These are phyloP conservation scores for Halophytophthora batemanensis DNA, from an alignment of 352 stramenopile species.

Conservation along the genomic window DNA sequence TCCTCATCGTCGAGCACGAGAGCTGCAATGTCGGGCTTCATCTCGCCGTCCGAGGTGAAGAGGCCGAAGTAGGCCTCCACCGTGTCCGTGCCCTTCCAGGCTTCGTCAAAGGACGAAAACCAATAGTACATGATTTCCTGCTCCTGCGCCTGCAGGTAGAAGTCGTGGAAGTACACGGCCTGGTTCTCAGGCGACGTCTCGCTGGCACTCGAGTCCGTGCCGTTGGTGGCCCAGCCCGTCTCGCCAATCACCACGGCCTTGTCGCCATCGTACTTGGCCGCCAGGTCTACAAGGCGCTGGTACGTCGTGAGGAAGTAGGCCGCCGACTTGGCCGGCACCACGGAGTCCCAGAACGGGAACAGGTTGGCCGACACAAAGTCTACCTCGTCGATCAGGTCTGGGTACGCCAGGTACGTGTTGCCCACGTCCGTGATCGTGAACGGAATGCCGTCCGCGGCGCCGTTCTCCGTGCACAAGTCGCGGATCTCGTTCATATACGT, in stretches of 20 bases:
- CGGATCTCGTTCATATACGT: constrained; percentile 26
- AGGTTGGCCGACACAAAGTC: constrained; percentile 39
- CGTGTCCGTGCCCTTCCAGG: constrained; percentile 41
- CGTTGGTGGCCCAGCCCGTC: constrained; percentile 37
- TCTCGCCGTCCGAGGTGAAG: constrained; percentile 22
- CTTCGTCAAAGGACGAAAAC: constrained; percentile 37
- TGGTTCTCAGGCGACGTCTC: constrained; percentile 17
- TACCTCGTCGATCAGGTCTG: constrained; percentile 30
- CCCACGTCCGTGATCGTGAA: constrained; percentile 8
- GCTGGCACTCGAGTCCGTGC: constrained; percentile 17
- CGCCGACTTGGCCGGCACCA: constrained; percentile 12
- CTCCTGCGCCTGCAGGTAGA: constrained; percentile 29
- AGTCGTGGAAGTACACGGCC: constrained; percentile 36
- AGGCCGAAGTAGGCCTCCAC: constrained; percentile 52
- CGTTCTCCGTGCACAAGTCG: constrained; percentile 34
- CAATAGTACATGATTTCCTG: constrained; percentile 41
- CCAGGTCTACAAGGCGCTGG: constrained; percentile 12
- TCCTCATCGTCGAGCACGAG: constrained; percentile 9
- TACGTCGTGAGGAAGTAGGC: constrained; percentile 28
- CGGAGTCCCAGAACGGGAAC: constrained; percentile 46
- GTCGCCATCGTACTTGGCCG: constrained; percentile 9
- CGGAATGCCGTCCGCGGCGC: constrained; percentile 1
- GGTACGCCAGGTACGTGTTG: constrained; percentile 10
- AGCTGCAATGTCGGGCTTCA: constrained; percentile 2
- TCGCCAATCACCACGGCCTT: constrained; percentile 44